These are phyloP conservation scores for Aspergillus phoenicis DNA, from an alignment of 2,329 filamentous ascomycete species.

Conservation along the genomic window DNA sequence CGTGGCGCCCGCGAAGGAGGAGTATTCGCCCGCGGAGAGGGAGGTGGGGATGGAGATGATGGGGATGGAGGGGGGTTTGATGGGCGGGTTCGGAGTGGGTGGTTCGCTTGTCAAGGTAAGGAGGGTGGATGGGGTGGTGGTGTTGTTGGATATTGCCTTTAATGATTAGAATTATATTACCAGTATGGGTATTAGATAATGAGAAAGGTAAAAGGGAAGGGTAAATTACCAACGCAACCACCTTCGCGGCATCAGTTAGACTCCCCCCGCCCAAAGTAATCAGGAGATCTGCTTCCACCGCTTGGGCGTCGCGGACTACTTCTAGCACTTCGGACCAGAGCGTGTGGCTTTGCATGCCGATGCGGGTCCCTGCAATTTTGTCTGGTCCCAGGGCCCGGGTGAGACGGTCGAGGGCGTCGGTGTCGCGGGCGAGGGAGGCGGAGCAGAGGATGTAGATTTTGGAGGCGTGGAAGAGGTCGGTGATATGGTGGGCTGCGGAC, in stretches of 20 bases:
- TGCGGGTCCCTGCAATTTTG: constrained; percentile 45
- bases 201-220: not conserved
- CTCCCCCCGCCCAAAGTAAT: constrained; percentile 59
- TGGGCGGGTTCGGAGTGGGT: constrained; percentile 4
- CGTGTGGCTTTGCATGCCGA: constrained; percentile 59
- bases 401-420: constrained; percentile 48
- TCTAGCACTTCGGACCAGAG: constrained; percentile 57
- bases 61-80: constrained; percentile 32
- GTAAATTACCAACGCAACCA: constrained; percentile 48
- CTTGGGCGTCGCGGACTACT: constrained; percentile 46
- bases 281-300: constrained; percentile 50
- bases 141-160: constrained; percentile 52
- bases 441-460: constrained; percentile 58
- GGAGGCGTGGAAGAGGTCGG: constrained; percentile 48
- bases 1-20: constrained; percentile 44
- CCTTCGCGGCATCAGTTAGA: constrained; percentile 60
- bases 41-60: constrained; percentile 47
- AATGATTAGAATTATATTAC: constrained; percentile 14
- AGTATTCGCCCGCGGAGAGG: constrained; percentile 48
- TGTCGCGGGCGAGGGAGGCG: constrained; percentile 51
- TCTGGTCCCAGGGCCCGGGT: constrained; percentile 44
- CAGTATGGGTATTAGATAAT: not conserved
- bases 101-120: constrained; percentile 37
- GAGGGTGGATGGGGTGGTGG: constrained; percentile 43
- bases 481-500: constrained; percentile 50